Evolutionary conservation across 2,329 filamentous ascomycete genomes (phyloP).

Genomic region (Pseudogymnoascus pannorum): DNA sequence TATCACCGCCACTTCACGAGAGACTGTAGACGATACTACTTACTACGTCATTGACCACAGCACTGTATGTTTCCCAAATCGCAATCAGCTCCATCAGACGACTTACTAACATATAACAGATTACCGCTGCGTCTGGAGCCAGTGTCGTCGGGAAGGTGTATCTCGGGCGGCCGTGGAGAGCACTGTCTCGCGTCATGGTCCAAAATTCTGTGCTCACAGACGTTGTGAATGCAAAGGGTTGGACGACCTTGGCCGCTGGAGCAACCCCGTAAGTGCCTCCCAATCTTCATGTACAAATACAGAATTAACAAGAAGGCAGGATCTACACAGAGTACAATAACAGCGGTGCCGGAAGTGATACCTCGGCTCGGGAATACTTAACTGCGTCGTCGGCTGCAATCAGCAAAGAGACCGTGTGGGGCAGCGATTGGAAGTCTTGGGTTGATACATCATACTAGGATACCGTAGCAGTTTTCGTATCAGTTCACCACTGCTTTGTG

Average conservation of each 20-base stretch:
- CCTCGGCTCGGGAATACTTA: slow-evolving; percentile 2
- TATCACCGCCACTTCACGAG: slow-evolving; percentile 38
- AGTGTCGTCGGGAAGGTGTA: slow-evolving; percentile 34
- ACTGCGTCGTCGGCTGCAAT: slow-evolving; percentile 12
- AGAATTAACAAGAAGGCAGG: neutral
- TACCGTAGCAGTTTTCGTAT: neutral
- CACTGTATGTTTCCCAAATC: slow-evolving; percentile 33
- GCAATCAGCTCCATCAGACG: slow-evolving; percentile 26
- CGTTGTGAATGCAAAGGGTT: slow-evolving; percentile 43
- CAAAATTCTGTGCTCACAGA: slow-evolving; percentile 39
- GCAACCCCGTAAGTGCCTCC: slow-evolving; percentile 15
- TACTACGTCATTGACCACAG: slow-evolving; percentile 49
- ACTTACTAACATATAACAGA: neutral
- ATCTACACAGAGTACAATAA: slow-evolving; percentile 14
- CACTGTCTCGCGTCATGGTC: slow-evolving; percentile 41
- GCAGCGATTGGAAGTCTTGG: slow-evolving; percentile 9
- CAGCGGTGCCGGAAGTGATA: slow-evolving; percentile 11
- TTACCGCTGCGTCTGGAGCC: slow-evolving; percentile 10
- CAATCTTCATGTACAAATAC: no score
- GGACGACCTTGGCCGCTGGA: slow-evolving; percentile 27
- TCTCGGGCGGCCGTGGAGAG: slow-evolving; percentile 45
- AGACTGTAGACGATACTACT: slow-evolving; percentile 29
- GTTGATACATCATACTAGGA: slow-evolving; percentile 13
- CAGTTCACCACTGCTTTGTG: neutral
- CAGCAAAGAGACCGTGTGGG: slow-evolving; percentile 11